These are phyloP conservation scores for Aspergillus sp. DNA, from an alignment of 2,329 filamentous ascomycete species.

Conservation along the genomic window DNA sequence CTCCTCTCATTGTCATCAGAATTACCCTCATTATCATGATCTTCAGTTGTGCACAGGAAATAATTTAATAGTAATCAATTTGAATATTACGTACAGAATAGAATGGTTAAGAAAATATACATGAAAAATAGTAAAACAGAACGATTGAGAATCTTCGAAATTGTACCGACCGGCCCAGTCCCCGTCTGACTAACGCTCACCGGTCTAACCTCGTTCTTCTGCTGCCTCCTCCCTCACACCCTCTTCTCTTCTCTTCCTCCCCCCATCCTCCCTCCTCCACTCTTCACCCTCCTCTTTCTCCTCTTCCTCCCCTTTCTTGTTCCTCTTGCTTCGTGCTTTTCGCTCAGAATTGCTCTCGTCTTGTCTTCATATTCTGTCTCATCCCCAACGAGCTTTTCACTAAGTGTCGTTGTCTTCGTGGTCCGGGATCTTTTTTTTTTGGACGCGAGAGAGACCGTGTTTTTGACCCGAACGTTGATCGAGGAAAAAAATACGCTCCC, in stretches of 20 bases:
- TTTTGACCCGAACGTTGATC: slow-evolving; percentile 5
- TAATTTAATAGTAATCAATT: neutral
- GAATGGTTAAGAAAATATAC: neutral
- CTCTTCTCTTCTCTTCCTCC: slow-evolving; percentile 8
- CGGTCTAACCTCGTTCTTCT: neutral
- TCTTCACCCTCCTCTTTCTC: slow-evolving; percentile 11
- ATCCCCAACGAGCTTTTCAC: slow-evolving; percentile 49
- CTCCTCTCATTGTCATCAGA: too few relatives aligned
- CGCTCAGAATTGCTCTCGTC: slow-evolving; percentile 5
- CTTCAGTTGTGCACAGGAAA: neutral
- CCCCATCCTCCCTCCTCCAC: slow-evolving; percentile 46
- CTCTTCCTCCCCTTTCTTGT: slow-evolving; percentile 14
- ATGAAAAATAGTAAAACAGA: neutral
- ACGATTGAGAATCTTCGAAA: neutral
- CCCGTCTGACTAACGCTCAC: neutral
- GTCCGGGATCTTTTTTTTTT: slow-evolving; percentile 22
- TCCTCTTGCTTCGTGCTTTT: slow-evolving; percentile 14
- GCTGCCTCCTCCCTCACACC: slow-evolving; percentile 10
- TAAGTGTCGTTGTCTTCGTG: slow-evolving; percentile 48
- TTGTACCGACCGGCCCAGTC: neutral
- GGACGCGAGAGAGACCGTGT: slow-evolving; percentile 23
- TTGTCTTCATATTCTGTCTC: slow-evolving; percentile 13
- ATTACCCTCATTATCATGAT: neutral
- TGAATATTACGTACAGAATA: too few relatives aligned
- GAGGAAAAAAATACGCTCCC: slow-evolving; percentile 9